phyloP scores from a whole-genome alignment of 345 rosid genomes.

The Rhizophora mangle region DNA sequence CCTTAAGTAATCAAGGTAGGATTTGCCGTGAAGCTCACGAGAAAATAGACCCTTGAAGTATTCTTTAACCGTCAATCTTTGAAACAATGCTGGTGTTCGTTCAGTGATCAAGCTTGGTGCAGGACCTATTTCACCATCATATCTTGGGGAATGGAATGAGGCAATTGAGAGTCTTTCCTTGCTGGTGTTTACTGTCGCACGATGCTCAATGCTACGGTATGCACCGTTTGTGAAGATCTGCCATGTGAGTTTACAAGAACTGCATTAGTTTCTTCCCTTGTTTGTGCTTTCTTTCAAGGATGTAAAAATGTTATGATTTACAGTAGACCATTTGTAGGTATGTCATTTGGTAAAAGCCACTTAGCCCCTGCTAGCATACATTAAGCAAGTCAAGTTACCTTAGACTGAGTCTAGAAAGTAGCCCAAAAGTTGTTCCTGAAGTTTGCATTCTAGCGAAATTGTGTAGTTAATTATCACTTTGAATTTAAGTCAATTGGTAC shows the following conservation, averaged over 20 bases:
- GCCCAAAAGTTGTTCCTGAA: no score
- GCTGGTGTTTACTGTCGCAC: constrained; percentile 15
- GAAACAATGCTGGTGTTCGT: constrained; percentile 23
- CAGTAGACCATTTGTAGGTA: no score
- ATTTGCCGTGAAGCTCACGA: constrained; percentile 20
- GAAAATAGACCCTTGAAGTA: constrained; percentile 14
- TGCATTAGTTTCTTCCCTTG: no score
- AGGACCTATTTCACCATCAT: constrained; percentile 15
- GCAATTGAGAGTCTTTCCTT: constrained; percentile 32
- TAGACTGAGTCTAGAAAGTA: no score
- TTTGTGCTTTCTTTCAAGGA: neutral
- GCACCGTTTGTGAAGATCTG: constrained; percentile 24
- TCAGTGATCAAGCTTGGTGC: constrained; percentile 10
- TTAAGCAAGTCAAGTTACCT: no score
- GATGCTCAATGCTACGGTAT: constrained; percentile 22
- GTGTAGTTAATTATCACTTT: no score
- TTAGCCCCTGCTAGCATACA: no score
- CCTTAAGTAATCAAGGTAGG: constrained; percentile 19
- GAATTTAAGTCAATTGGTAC: neutral
- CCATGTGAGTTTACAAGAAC: neutral
- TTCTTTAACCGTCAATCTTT: constrained; percentile 3
- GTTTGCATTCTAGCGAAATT: no score
- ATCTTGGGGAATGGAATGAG: constrained; percentile 15
- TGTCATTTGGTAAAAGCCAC: no score
- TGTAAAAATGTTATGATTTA: no score